phyloP scores from a whole-genome alignment of 106 monocot genomes.

The Allium fistulosum region DNA sequence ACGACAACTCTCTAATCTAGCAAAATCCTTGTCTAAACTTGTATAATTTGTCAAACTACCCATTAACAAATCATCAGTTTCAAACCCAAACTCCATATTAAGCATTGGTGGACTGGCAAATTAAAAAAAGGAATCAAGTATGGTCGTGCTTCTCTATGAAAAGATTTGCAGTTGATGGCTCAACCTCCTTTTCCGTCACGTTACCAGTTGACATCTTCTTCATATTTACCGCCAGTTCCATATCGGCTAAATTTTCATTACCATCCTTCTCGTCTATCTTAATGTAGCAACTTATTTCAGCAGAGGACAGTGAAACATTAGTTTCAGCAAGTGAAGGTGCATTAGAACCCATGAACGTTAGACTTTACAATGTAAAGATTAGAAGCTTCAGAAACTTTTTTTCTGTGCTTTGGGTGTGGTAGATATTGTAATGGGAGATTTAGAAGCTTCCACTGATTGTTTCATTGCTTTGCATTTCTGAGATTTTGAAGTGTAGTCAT shows the following conservation, averaged over 20 bases:
- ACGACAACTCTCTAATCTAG: conserved; percentile 11
- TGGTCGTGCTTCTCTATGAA: conserved; percentile 5
- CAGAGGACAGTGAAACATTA: background rate
- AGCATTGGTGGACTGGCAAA: too few relatives aligned
- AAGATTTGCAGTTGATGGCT: background rate
- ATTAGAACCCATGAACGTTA: background rate
- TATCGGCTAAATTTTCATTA: too few relatives aligned
- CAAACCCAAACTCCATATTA: conserved; percentile 5
- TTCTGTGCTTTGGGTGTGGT: too few relatives aligned
- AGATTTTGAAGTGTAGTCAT: too few relatives aligned
- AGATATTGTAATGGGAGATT: too few relatives aligned
- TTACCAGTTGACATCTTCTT: too few relatives aligned
- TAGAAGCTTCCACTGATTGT: too few relatives aligned
- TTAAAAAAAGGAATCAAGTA: background rate
- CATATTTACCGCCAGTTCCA: too few relatives aligned
- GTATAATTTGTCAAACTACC: conserved; percentile 3
- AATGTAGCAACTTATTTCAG: conserved; percentile 14
- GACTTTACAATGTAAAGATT: too few relatives aligned
- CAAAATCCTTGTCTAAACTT: conserved; percentile 4
- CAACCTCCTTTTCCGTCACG: too few relatives aligned
- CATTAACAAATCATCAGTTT: conserved; percentile 6
- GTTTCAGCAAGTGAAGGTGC: background rate
- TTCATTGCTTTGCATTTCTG: too few relatives aligned
- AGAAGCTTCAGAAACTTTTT: too few relatives aligned
- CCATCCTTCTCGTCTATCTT: background rate